Conservation (phyloP, 2,329 filamentous ascomycete genomes). For the Orbilia oligospora region DNA sequence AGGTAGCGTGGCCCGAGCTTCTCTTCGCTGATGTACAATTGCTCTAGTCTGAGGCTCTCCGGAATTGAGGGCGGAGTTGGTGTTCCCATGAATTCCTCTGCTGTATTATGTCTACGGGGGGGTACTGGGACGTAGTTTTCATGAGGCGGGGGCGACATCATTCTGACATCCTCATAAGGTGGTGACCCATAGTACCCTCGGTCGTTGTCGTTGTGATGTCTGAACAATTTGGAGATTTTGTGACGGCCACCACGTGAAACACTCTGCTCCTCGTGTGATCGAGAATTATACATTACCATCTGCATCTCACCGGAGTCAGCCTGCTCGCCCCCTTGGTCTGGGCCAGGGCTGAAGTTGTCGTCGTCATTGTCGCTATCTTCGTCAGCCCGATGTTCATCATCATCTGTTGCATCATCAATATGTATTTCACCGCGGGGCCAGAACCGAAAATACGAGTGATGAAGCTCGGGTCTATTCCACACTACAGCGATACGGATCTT, state of each 20-base stretch:
- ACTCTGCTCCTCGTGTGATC: background rate
- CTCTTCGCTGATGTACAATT: background rate
- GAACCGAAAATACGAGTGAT: constrained; percentile 20
- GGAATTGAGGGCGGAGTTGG: constrained; percentile 1
- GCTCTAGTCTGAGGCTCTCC: background rate
- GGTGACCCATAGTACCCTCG: background rate
- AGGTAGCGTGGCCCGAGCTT: background rate
- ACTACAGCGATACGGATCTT: background rate
- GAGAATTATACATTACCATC: background rate
- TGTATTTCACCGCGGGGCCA: constrained; percentile 3
- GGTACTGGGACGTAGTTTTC: background rate
- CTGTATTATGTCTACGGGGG: background rate
- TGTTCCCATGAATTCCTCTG: background rate
- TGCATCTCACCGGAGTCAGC: background rate
- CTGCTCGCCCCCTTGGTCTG: background rate
- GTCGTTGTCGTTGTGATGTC: background rate
- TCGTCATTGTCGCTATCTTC: constrained; percentile 4
- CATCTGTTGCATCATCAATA: constrained; percentile 3
- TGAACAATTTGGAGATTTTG: background rate
- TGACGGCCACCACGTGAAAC: background rate
- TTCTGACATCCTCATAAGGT: background rate
- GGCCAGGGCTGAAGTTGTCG: background rate
- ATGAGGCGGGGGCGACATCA: background rate
- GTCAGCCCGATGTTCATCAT: background rate
- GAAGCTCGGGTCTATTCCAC: background rate